Conservation (phyloP, 2,329 filamentous ascomycete species). For the Aspergillus novofumigatus region DNA sequence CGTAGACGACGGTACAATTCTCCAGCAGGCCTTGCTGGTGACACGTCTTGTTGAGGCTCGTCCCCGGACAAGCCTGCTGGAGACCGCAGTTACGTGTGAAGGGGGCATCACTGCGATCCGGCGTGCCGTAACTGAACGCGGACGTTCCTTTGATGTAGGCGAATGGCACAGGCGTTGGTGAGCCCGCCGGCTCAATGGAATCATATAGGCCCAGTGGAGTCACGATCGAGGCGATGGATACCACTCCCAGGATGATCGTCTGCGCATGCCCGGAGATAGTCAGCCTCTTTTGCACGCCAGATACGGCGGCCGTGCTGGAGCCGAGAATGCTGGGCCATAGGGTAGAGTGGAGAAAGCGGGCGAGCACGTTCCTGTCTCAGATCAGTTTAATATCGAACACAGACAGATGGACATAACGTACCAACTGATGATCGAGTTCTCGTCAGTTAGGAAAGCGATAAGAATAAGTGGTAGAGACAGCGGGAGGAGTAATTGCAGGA, state of each 20-base stretch:
- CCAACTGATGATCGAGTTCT: constrained; percentile 38
- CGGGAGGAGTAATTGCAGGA: constrained; percentile 36
- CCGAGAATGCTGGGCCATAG: constrained; percentile 42
- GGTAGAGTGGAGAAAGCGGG: constrained; percentile 35
- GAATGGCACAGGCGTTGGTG: constrained; percentile 26
- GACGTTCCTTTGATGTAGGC: constrained; percentile 36
- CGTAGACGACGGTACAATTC: constrained; percentile 19
- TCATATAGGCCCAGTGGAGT: constrained; percentile 47
- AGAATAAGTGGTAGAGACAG: constrained; percentile 35
- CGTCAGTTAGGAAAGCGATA: constrained; percentile 33
- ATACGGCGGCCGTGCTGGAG: constrained; percentile 33
- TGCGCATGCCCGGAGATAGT: constrained; percentile 21
- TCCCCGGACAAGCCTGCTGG: constrained; percentile 21
- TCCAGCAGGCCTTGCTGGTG: neutral
- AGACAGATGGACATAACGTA: constrained; percentile 10
- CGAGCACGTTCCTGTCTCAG: constrained; percentile 32
- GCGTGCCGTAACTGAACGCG: constrained; percentile 39
- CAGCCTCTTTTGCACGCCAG: constrained; percentile 28
- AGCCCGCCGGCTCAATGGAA: constrained; percentile 22
- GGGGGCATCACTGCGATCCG: constrained; percentile 27
- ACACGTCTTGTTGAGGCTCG: constrained; percentile 4
- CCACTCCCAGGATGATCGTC: constrained; percentile 28
- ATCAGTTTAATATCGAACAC: constrained; percentile 1
- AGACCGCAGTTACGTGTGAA: constrained; percentile 33
- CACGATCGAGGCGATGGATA: constrained; percentile 42